Percentiles rank a stretch among this genome's conserved stretches.
Conservation (phyloP, 208 protist species). For the Acanthamoeba castellanii region DNA sequence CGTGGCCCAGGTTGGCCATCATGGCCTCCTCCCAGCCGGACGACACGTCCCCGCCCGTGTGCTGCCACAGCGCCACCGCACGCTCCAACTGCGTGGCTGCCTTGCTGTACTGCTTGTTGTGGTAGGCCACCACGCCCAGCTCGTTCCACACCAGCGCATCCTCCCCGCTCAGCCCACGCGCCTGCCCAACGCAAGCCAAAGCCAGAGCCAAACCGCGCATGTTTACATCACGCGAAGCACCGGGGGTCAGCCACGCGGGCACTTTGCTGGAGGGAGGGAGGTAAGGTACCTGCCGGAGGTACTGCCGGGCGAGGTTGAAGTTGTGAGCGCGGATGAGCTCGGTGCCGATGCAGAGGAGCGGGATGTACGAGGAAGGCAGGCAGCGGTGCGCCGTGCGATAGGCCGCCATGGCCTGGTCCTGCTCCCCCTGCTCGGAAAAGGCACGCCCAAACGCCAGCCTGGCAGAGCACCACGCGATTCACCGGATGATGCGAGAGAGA, state of each 20-base stretch:
- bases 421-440: conserved; percentile 82
- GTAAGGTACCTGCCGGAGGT: conserved; percentile 59
- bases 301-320: conserved; percentile 81
- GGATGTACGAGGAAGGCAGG: conserved; percentile 75
- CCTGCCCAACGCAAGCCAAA: background rate
- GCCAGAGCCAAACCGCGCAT: too few relatives aligned
- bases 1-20: conserved; percentile 77
- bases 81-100: conserved; percentile 24
- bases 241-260: too few relatives aligned
- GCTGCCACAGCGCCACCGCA: conserved; percentile 61
- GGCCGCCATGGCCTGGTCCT: conserved; percentile 85
- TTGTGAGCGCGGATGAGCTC: conserved; percentile 81
- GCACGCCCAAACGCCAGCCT: conserved; percentile 84
- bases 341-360: conserved; percentile 82
- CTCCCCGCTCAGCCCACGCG: background rate
- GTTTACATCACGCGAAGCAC: too few relatives aligned
- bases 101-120: conserved; percentile 67
- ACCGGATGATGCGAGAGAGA: background rate
- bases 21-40: conserved; percentile 73
- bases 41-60: background rate
- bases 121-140: conserved; percentile 81
- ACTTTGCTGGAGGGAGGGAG: background rate
- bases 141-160: conserved; percentile 85
- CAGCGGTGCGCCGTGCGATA: conserved; percentile 82
- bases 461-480: too few relatives aligned